Conservation (phyloP, 225 moss, liverwort and hornwort species). For the Anthoceros angustus region DNA sequence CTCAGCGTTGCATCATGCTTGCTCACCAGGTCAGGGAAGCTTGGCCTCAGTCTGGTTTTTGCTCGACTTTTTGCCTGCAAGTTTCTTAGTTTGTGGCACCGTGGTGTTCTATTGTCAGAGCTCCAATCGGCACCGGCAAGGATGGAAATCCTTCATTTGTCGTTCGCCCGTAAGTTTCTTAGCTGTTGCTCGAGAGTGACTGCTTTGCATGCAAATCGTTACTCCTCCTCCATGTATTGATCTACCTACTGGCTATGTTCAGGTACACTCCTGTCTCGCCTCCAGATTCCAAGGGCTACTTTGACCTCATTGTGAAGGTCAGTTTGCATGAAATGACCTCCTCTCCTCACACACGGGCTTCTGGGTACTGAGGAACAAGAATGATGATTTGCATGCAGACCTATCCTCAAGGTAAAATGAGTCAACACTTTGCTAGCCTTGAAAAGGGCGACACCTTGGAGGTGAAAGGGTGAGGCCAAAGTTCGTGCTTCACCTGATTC, state of each 20-base stretch:
- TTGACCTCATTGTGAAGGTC: slow-evolving; percentile 89
- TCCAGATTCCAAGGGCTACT: slow-evolving; percentile 79
- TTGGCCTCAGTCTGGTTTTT: background rate
- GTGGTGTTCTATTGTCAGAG: slow-evolving; percentile 17
- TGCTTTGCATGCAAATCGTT: background rate
- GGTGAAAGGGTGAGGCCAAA: slow-evolving; percentile 48
- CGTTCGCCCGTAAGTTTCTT: slow-evolving; percentile 54
- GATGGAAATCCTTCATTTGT: slow-evolving; percentile 58
- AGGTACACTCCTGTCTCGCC: slow-evolving; percentile 82
- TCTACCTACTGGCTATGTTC: slow-evolving; percentile 7
- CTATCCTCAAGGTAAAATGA: slow-evolving; percentile 76
- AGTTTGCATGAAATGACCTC: slow-evolving; percentile 7
- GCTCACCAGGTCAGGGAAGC: slow-evolving; percentile 22
- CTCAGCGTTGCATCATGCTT: slow-evolving; percentile 30
- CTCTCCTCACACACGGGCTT: no score
- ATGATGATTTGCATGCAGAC: slow-evolving; percentile 23
- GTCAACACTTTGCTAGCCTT: slow-evolving; percentile 58
- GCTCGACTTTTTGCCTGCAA: background rate
- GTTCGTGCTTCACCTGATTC: background rate
- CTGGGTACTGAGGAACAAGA: slow-evolving; percentile 13
- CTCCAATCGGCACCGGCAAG: slow-evolving; percentile 21
- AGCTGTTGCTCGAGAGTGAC: no score
- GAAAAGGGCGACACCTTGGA: slow-evolving; percentile 60
- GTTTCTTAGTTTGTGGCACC: background rate
- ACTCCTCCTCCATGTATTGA: background rate